Conservation (phyloP, 1,284 basidiomycete species). For the Xerocomus nothofagi region DNA sequence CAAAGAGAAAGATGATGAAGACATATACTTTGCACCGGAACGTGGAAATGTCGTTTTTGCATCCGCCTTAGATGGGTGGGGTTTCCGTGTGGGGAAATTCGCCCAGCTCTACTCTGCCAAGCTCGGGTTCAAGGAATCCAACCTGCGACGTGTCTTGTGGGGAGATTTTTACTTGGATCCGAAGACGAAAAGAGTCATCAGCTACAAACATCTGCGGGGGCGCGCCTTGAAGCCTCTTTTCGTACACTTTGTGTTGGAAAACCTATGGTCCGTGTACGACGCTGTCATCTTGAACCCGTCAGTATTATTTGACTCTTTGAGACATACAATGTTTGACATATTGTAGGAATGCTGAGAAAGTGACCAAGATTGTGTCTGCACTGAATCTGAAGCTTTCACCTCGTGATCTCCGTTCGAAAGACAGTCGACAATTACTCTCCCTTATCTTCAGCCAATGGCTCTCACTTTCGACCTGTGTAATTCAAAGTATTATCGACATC, state of each 20-base stretch:
- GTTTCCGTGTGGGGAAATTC: constrained; percentile 93
- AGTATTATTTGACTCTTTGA: constrained; percentile 40
- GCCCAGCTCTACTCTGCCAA: constrained; percentile 92
- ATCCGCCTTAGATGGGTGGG: constrained; percentile 97
- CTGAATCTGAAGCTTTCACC: constrained; percentile 85
- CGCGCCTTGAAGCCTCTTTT: constrained; percentile 94
- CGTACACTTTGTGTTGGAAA: constrained; percentile 97
- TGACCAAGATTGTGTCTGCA: constrained; percentile 85
- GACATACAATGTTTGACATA: constrained; percentile 49
- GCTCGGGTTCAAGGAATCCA: constrained; percentile 88
- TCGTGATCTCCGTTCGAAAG: constrained; percentile 91
- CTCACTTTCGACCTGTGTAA: constrained; percentile 89
- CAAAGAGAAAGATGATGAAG: constrained; percentile 95
- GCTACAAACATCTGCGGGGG: constrained; percentile 86
- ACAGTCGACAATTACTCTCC: constrained; percentile 80
- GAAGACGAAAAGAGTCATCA: constrained; percentile 92
- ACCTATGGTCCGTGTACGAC: constrained; percentile 97
- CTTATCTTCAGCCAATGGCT: constrained; percentile 97
- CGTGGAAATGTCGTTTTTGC: constrained; percentile 97
- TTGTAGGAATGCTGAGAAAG: constrained; percentile 81
- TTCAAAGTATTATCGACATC: constrained; percentile 90
- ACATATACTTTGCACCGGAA: constrained; percentile 97
- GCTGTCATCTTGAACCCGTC: constrained; percentile 85
- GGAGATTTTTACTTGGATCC: constrained; percentile 98
- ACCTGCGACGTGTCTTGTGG: constrained; percentile 90